phyloP scores from a whole-genome alignment of 2,329 filamentous ascomycete genomes.

The Clonostachys rosea region DNA sequence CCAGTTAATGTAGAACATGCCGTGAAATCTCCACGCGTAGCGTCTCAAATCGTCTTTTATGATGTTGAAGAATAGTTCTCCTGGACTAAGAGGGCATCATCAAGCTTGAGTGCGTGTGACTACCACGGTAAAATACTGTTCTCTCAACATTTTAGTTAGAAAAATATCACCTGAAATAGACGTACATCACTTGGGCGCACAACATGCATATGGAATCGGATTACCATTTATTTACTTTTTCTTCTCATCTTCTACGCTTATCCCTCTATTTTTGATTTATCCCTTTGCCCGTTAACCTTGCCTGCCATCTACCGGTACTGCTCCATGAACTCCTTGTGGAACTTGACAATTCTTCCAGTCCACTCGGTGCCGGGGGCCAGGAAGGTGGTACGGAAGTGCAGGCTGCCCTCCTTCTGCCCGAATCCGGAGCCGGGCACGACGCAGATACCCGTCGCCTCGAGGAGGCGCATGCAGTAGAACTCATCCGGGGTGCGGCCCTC shows the following conservation, averaged over 20 bases:
- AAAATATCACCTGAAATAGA: not conserved
- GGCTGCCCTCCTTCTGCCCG: conserved; percentile 83
- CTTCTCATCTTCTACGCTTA: not conserved
- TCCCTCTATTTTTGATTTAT: not conserved
- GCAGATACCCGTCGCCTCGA: conserved; percentile 92
- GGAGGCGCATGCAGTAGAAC: conserved; percentile 87
- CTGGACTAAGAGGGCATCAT: no score
- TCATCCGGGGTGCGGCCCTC: conserved; percentile 79
- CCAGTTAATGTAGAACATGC: no score
- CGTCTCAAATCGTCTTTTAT: no score
- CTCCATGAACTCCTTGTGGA: conserved; percentile 87
- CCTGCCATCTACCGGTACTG: conserved; percentile 54
- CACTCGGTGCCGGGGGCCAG: conserved; percentile 94
- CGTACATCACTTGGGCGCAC: not conserved
- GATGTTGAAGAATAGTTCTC: no score
- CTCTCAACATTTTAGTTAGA: not conserved
- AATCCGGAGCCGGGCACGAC: conserved; percentile 91
- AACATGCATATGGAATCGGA: no score
- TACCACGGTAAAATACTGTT: not conserved
- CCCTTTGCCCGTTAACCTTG: not conserved
- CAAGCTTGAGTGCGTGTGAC: no score
- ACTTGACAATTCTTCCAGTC: conserved; percentile 81
- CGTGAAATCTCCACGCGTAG: no score
- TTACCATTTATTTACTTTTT: not conserved
- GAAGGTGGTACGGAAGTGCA: conserved; percentile 97